Evolutionary conservation across 768 basidiomycete species (phyloP).

Genomic region (Tulasnella calospora): DNA sequence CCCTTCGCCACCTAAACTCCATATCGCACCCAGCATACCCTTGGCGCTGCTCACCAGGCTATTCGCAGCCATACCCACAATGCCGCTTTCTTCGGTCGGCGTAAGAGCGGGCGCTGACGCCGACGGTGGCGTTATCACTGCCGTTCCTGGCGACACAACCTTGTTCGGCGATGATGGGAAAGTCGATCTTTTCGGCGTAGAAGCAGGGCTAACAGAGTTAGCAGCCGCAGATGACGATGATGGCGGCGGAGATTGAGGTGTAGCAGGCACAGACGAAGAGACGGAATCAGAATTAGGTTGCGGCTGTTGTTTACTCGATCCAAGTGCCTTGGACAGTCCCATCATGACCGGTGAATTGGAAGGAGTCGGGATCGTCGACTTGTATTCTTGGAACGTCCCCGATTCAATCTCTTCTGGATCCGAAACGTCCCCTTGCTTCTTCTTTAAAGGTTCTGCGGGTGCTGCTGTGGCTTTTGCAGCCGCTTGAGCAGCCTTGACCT

Average conservation of each 20-base stretch:
- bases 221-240: conserved; percentile 29
- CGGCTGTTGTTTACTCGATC: conserved; percentile 21
- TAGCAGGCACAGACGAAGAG: conserved; percentile 16
- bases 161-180: conserved; percentile 26
- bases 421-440: conserved; percentile 26
- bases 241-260: conserved; percentile 29
- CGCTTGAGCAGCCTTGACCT: conserved; percentile 6
- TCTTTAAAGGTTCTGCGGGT: background rate
- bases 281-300: conserved; percentile 12
- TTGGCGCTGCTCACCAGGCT: conserved; percentile 70
- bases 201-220: background rate
- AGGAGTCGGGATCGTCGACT: conserved; percentile 49
- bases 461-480: background rate
- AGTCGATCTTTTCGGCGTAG: conserved; percentile 25
- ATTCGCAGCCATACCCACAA: conserved; percentile 63
- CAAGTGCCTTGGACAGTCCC: conserved; percentile 11
- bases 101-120: conserved; percentile 28
- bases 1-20: conserved; percentile 37
- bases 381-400: conserved; percentile 35
- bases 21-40: conserved; percentile 64
- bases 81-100: conserved; percentile 36
- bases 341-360: conserved; percentile 55
- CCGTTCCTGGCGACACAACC: background rate
- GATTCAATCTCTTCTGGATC: conserved; percentile 40
- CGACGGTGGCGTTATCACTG: conserved; percentile 15